Evolutionary conservation across 139 green algal genomes (phyloP).

Genomic region (Astrephomene gubernaculifera): DNA sequence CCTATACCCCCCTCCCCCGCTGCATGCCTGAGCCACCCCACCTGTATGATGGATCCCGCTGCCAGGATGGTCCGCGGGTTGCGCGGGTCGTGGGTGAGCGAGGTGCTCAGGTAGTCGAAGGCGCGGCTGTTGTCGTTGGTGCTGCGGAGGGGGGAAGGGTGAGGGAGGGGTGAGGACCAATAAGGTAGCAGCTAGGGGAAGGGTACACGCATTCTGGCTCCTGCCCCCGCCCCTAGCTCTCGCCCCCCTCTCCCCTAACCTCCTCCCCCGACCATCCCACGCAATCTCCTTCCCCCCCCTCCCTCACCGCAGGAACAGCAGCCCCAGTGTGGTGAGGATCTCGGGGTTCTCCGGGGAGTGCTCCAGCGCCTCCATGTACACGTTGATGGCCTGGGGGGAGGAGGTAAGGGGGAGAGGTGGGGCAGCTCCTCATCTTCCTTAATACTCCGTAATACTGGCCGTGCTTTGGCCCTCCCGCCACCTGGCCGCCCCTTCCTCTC

Average conservation of each 20-base stretch:
- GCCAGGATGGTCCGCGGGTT: conserved; percentile 84
- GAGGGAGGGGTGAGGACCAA: background rate
- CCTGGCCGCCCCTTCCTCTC: no score
- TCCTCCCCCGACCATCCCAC: background rate
- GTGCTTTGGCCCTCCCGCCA: no score
- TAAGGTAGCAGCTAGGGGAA: background rate
- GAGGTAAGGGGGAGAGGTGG: background rate
- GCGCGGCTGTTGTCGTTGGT: conserved; percentile 76
- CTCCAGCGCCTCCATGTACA: conserved; percentile 72
- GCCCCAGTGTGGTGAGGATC: conserved; percentile 78
- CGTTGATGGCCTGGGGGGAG: conserved; percentile 41
- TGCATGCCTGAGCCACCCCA: conserved; percentile 25
- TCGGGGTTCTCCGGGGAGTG: conserved; percentile 82
- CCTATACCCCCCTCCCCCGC: background rate
- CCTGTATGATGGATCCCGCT: conserved; percentile 83
- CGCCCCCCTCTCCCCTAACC: background rate
- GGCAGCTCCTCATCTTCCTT: no score
- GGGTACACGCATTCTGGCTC: no score
- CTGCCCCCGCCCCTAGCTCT: no score
- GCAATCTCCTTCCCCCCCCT: background rate
- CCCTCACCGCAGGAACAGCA: conserved; percentile 74
- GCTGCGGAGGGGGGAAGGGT: conserved; percentile 29
- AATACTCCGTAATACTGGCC: no score
- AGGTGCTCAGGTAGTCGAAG: conserved; percentile 78
- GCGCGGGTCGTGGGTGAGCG: conserved; percentile 72